These are phyloP conservation scores for Aspergillus brasiliensis DNA, from an alignment of 2,329 filamentous ascomycete genomes.

Conservation along the genomic window DNA sequence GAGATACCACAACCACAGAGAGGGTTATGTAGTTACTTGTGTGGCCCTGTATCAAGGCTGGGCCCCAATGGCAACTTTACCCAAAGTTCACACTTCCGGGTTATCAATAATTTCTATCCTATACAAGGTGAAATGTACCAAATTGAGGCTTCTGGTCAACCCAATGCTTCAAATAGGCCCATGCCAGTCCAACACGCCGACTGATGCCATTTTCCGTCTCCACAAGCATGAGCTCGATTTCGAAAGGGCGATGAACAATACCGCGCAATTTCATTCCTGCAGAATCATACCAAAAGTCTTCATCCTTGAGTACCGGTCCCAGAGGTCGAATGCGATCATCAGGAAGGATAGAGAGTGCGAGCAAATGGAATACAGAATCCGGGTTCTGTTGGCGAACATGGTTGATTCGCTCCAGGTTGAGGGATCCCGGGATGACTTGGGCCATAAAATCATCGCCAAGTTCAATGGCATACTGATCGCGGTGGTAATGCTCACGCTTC, in stretches of 20 bases:
- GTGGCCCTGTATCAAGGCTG: no score
- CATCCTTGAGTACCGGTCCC: no score
- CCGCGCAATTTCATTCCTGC: not conserved
- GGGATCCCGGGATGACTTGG: fast-evolving
- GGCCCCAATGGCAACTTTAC: no score
- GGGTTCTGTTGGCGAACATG: not conserved
- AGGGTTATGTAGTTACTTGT: no score
- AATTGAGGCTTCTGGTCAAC: not conserved
- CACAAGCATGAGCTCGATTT: not conserved
- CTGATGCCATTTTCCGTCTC: not conserved
- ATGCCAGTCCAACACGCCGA: not conserved
- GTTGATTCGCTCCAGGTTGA: not conserved
- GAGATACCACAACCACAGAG: no score
- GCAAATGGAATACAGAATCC: not conserved
- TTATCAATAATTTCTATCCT: no score
- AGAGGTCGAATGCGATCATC: not conserved
- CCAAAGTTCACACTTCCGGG: no score
- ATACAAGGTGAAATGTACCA: not conserved
- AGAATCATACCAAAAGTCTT: not conserved
- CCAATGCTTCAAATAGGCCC: not conserved
- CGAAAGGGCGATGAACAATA: not conserved
- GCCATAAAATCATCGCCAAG: not conserved
- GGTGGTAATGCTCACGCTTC: no score
- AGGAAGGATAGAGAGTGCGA: not conserved
- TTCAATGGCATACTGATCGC: no score